These are phyloP conservation scores for Sarocladiaceae sp. DNA, from an alignment of 2,329 filamentous ascomycete genomes.

Conservation along the genomic window DNA sequence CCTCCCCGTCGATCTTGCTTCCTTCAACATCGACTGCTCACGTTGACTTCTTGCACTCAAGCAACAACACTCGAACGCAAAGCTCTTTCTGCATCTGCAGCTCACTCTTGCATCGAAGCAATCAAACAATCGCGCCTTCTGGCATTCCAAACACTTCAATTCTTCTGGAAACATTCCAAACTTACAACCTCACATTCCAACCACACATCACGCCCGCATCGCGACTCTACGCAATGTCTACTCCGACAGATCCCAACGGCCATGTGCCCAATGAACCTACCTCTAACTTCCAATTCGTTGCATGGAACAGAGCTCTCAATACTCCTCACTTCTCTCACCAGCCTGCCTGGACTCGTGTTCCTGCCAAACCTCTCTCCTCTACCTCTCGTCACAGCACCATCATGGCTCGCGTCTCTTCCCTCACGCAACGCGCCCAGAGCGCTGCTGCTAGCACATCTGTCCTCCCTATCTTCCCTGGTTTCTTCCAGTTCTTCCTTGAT, in stretches of 20 bases:
- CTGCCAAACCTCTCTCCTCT: neutral
- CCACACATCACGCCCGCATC: too few relatives aligned
- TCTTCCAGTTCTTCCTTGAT: neutral
- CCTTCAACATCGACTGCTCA: neutral
- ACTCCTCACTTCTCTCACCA: neutral
- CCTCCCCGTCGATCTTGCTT: neutral
- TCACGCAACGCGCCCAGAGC: neutral
- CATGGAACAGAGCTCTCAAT: neutral
- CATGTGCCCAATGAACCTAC: too few relatives aligned
- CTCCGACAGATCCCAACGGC: neutral
- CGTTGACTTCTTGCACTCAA: neutral
- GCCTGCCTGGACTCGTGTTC: conserved; percentile 2
- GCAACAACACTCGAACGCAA: too few relatives aligned
- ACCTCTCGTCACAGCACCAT: neutral
- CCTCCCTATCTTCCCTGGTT: neutral
- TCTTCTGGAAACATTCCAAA: conserved; percentile 1
- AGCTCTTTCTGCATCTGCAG: too few relatives aligned
- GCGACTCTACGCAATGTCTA: too few relatives aligned
- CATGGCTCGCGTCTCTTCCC: neutral
- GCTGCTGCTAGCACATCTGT: neutral
- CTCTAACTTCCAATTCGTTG: neutral
- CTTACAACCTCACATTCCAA: neutral
- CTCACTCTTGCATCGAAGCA: neutral
- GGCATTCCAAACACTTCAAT: conserved; percentile 5
- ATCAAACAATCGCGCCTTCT: conserved; percentile 2